Conservation (phyloP, 225 moss, liverwort and hornwort species). For the Physcomitrellopsis africana region DNA sequence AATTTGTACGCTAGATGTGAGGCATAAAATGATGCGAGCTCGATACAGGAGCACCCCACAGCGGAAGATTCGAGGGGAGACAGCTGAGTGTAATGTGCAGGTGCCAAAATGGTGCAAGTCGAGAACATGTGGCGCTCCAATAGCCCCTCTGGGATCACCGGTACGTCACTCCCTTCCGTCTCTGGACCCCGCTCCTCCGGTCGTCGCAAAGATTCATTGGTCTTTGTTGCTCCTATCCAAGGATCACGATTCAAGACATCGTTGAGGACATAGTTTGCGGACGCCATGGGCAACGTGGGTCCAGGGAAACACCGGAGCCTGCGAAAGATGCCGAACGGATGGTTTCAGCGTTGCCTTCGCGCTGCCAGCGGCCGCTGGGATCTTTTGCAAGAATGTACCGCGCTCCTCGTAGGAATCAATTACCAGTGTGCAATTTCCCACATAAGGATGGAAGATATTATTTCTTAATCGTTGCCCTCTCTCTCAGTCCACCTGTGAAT, state of each 20-base stretch:
- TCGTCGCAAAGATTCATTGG: neutral
- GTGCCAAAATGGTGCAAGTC: neutral
- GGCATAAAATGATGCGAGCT: constrained; percentile 7
- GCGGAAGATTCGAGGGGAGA: constrained; percentile 27
- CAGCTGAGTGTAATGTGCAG: constrained; percentile 20
- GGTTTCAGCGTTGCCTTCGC: neutral
- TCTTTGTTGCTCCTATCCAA: neutral
- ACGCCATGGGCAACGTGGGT: neutral
- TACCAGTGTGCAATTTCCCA: neutral
- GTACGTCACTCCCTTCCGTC: neutral
- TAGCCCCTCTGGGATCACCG: neutral
- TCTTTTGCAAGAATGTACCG: constrained; percentile 8
- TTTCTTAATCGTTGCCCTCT: neutral
- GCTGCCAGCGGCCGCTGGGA: neutral
- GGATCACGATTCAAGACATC: neutral
- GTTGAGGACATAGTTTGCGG: neutral
- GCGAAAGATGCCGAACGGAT: constrained; percentile 26
- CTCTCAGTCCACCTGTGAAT: neutral
- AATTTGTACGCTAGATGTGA: no score
- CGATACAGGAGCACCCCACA: constrained; percentile 28
- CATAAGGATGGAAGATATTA: constrained; percentile 21
- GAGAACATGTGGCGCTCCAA: constrained; percentile 28
- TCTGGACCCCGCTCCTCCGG: neutral
- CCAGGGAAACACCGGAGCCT: neutral
- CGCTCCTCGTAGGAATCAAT: neutral